A percentile compares a stretch with the other conserved stretches of the same genome.
Evolutionary conservation across 768 basidiomycete genomes (phyloP).

Genomic region (Xanthoconium purpureum): DNA sequence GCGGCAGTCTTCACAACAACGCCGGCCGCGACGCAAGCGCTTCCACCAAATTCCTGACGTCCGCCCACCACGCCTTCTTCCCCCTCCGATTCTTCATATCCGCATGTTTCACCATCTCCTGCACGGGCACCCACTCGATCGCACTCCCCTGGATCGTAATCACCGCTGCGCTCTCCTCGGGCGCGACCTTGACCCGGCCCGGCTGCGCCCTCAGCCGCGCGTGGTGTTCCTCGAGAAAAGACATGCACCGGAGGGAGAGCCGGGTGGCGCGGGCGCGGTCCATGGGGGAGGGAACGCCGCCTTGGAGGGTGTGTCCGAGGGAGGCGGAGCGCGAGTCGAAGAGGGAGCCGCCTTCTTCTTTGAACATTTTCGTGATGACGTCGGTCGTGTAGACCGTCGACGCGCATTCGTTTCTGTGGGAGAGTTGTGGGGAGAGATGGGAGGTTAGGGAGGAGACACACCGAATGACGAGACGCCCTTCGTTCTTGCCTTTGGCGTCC

Average conservation of each 20-base stretch:
- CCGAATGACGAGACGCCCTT: constrained; percentile 93
- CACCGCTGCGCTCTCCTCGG: constrained; percentile 72
- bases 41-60: constrained; percentile 68
- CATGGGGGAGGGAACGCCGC: constrained; percentile 91
- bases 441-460: constrained; percentile 24
- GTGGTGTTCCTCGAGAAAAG: constrained; percentile 87
- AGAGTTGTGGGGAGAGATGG: not conserved
- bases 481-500: constrained; percentile 84
- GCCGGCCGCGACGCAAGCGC: constrained; percentile 64
- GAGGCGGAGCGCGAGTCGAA: constrained; percentile 97
- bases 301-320: constrained; percentile 95
- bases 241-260: constrained; percentile 88
- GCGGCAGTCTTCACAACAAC: constrained; percentile 35
- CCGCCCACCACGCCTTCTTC: constrained; percentile 75
- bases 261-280: constrained; percentile 91
- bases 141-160: constrained; percentile 87
- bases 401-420: constrained; percentile 73
- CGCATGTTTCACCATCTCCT: constrained; percentile 79
- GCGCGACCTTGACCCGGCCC: constrained; percentile 51
- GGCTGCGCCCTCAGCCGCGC: constrained; percentile 48
- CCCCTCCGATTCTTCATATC: constrained; percentile 91
- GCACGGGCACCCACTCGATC: constrained; percentile 79
- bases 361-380: constrained; percentile 88
- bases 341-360: constrained; percentile 87
- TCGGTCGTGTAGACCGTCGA: constrained; percentile 90